A percentile compares a stretch with the other conserved stretches of the same genome.
These are phyloP conservation scores for Leccinum incarnatum DNA, from an alignment of 768 basidiomycete genomes.

Conservation along the genomic window DNA sequence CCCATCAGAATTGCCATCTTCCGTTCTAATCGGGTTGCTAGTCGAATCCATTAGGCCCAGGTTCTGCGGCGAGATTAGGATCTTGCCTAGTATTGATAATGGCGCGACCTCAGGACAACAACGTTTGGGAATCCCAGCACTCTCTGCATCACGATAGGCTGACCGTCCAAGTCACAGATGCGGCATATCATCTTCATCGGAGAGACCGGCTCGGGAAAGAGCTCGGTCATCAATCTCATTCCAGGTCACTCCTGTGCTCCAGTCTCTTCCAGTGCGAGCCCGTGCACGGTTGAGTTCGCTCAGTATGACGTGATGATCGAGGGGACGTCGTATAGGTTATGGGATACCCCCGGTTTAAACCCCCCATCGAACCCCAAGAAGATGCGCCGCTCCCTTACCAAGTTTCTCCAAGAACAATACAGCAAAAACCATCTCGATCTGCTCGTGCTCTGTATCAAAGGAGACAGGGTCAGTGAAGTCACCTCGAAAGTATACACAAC, in stretches of 20 bases:
- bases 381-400: conserved; percentile 11
- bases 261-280: conserved; percentile 27
- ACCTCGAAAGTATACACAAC: conserved; percentile 16
- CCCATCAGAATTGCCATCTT: background rate
- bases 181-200: conserved; percentile 37
- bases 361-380: background rate
- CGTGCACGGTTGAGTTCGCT: conserved; percentile 14
- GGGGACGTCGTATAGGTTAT: conserved; percentile 20
- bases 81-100: background rate
- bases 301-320: conserved; percentile 2
- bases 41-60: background rate
- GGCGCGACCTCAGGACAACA: background rate
- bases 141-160: background rate
- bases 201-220: conserved; percentile 36
- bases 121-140: background rate
- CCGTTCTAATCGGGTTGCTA: background rate
- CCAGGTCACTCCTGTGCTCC: conserved; percentile 18
- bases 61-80: background rate
- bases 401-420: conserved; percentile 33
- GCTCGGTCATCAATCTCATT: conserved; percentile 43
- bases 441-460: conserved; percentile 23
- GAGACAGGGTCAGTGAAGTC: conserved; percentile 13
- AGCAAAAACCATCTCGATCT: conserved; percentile 19
- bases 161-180: background rate
- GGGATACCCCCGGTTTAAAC: conserved; percentile 35